Conservation (phyloP, 805 yeast species). For the Wickerhamiella sorbophila region DNA sequence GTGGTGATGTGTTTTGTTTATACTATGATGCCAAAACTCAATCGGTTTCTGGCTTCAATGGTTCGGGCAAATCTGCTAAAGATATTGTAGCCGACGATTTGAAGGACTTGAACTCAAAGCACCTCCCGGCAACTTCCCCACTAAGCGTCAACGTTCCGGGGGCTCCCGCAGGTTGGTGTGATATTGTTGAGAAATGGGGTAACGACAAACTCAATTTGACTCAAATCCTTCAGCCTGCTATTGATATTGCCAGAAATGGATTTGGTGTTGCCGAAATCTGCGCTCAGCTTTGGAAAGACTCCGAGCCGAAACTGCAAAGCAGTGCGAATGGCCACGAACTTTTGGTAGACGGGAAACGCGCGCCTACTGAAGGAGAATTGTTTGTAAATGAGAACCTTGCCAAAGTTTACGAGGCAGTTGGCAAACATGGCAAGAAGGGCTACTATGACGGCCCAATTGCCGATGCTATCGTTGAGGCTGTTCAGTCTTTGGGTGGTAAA, state of each 20-base stretch:
- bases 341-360: constrained; percentile 22
- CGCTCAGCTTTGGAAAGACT: constrained; percentile 35
- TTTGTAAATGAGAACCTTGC: constrained; percentile 41
- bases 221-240: constrained; percentile 34
- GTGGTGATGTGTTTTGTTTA: constrained; percentile 39
- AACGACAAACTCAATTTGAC: constrained; percentile 46
- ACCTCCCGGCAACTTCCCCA: constrained; percentile 41
- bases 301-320: constrained; percentile 29
- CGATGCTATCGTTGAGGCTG: constrained; percentile 41
- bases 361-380: constrained; percentile 48
- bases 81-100: constrained; percentile 36
- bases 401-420: constrained; percentile 36
- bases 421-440: constrained; percentile 44
- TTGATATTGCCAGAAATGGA: constrained; percentile 55
- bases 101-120: constrained; percentile 28
- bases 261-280: constrained; percentile 50
- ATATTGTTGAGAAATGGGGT: constrained; percentile 57
- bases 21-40: constrained; percentile 38
- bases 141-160: constrained; percentile 65
- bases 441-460: constrained; percentile 64
- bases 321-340: constrained; percentile 25
- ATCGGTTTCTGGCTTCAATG: constrained; percentile 53
- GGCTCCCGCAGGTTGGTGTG: constrained; percentile 67
- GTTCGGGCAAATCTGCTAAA: constrained; percentile 57
- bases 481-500: constrained; percentile 41